phyloP scores from a whole-genome alignment of 140 eudicot species.

The Oenanthe javanica region DNA sequence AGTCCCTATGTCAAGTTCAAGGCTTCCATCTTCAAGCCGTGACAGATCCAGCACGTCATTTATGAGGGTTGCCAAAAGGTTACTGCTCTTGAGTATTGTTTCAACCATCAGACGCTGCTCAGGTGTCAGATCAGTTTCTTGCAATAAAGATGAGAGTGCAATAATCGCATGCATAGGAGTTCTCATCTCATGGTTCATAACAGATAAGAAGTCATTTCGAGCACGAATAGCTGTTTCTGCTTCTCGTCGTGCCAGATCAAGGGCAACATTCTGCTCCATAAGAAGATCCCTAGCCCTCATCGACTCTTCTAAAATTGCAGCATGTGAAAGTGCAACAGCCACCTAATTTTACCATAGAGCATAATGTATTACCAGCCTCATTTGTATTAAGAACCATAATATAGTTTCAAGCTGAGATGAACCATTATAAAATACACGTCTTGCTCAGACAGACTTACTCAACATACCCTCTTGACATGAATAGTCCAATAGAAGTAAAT shows the following conservation, averaged over 20 bases:
- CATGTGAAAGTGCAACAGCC: constrained; percentile 98
- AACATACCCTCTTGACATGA: background rate
- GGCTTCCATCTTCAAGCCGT: constrained; percentile 93
- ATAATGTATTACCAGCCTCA: background rate
- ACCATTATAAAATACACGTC: background rate
- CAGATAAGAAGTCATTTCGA: constrained; percentile 96
- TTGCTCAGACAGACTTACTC: background rate
- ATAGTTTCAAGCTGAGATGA: background rate
- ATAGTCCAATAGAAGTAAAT: background rate
- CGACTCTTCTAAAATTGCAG: constrained; percentile 93
- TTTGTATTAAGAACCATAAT: background rate
- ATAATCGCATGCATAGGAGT: constrained; percentile 96
- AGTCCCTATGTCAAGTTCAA: constrained; percentile 65
- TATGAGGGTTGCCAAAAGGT: constrained; percentile 78
- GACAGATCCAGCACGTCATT: constrained; percentile 96
- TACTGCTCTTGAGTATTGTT: constrained; percentile 90
- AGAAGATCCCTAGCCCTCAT: constrained; percentile 94
- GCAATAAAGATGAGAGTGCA: constrained; percentile 79
- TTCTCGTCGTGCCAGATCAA: constrained; percentile 93
- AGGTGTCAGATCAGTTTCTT: constrained; percentile 81
- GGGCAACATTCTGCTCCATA: constrained; percentile 95
- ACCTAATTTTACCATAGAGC: constrained; percentile 37
- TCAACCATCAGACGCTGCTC: constrained; percentile 97
- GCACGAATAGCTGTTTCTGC: constrained; percentile 96
- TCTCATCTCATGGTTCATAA: constrained; percentile 99